A percentile compares a stretch with the other conserved stretches of the same genome.
phyloP scores from a whole-genome alignment of 345 rosid species.

The Murraya koenigii region DNA sequence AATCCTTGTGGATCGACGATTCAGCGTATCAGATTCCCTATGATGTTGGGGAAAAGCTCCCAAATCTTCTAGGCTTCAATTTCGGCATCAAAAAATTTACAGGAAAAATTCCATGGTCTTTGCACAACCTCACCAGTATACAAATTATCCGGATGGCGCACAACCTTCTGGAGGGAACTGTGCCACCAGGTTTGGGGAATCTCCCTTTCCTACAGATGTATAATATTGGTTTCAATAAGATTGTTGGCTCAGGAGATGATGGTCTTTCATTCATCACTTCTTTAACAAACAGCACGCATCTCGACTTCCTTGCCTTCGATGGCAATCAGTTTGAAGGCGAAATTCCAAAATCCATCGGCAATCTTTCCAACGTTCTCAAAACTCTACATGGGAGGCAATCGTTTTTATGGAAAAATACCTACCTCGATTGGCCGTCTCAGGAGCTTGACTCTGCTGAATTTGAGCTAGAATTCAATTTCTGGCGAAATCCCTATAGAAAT shows the following conservation, averaged over 20 bases:
- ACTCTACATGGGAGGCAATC: constrained; percentile 28
- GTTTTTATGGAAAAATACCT: constrained; percentile 20
- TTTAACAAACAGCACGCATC: constrained; percentile 26
- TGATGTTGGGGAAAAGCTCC: constrained; percentile 26
- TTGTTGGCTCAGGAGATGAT: constrained; percentile 20
- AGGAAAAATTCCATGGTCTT: constrained; percentile 20
- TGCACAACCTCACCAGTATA: constrained; percentile 31
- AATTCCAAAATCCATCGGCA: constrained; percentile 30
- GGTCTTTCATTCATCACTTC: constrained; percentile 30
- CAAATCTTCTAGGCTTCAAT: constrained; percentile 24
- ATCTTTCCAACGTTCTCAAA: constrained; percentile 21
- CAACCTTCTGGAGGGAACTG: constrained; percentile 24
- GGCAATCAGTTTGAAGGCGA: constrained; percentile 25
- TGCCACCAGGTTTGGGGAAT: constrained; percentile 28
- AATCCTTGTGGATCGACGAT: no score
- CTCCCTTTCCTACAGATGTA: constrained; percentile 21
- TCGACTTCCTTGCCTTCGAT: constrained; percentile 20
- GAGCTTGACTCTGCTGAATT: constrained; percentile 35
- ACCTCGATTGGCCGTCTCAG: constrained; percentile 29
- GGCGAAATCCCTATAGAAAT: constrained; percentile 47
- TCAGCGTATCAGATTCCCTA: no score
- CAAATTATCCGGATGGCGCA: constrained; percentile 10
- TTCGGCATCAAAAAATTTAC: constrained; percentile 27
- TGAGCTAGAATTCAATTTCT: constrained; percentile 37
- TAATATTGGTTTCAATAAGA: constrained; percentile 15